Base-by-base conservation (phyloP, 306 rosid genomes). In the Elaeagnus macrophylla region DNA sequence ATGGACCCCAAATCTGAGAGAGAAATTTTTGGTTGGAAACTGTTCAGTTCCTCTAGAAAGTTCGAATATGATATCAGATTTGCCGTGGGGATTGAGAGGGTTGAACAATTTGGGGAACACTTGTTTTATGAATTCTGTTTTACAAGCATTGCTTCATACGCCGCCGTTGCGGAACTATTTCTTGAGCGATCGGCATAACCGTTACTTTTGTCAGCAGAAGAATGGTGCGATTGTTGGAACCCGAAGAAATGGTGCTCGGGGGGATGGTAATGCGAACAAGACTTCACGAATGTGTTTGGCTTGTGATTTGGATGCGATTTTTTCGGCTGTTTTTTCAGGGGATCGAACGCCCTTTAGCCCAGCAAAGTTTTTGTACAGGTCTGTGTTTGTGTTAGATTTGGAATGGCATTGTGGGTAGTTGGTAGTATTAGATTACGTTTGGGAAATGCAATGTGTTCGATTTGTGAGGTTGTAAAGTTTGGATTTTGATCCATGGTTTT, bases 41-140 rank as follows among this genome's bases (percentile, higher is more conserved):
- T 65, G 77, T 36, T 81, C 87, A 15, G 67, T 69, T 58, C 78
- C 79, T 17, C 67, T 85, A 13, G 74, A 62, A 7, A 48, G 72
- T 38, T 35, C 36, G 18, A 53, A 59, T 52, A 43, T 62, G 40
- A 54, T 48, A 16, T 64, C 64, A 12, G 83, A 61, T 48, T 60
- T 89, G 39, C 97, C 95, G 3, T 67, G 72, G 57, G 97, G 95
- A 40, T 73, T 90, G 77, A 83, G 97, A 9, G 97, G 97, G 11
- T 59, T 90, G 64, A 90, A 90, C 79, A 90, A 90, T 57, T 38
- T 86, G 60, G 97, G 97, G 7, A 90, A 70, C 69, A 90, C 97
- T 11, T 90, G 97, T 55, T 90, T 86, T 68, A 86, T 90, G 95
- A 90, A 90, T 66, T 90, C 97, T 32, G 95, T 90, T 43, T 66